Evolutionary conservation across 164 flowering plant species (phyloP).

Genomic region (Cinnamomum micranthum): DNA sequence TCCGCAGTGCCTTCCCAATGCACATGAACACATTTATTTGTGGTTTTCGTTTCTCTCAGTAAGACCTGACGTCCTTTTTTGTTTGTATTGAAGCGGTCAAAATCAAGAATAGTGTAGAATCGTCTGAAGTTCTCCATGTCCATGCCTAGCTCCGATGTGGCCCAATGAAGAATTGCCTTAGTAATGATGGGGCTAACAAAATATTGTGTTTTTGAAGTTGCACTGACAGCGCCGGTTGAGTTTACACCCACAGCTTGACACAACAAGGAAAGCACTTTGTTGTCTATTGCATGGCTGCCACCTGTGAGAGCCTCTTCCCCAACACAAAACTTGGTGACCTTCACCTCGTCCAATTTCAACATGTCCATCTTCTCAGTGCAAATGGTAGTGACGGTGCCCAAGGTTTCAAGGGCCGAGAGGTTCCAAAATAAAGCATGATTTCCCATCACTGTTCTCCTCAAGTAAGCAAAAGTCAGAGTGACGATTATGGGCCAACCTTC

Average conservation of each 20-base stretch:
- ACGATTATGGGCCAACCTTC: conserved; percentile 37
- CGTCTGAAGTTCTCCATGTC: conserved; percentile 18
- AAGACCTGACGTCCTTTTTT: conserved; percentile 38
- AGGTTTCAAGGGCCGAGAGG: conserved; percentile 32
- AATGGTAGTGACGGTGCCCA: conserved; percentile 35
- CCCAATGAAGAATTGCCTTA: conserved; percentile 50
- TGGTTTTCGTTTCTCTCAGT: too few species aligned
- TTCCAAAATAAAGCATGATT: conserved; percentile 33
- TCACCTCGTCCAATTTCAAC: conserved; percentile 49
- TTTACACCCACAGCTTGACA: conserved; percentile 46
- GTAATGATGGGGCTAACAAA: too few species aligned
- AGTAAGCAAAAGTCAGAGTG: conserved; percentile 38
- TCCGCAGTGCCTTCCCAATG: conserved; percentile 91
- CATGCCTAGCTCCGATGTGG: conserved; percentile 29
- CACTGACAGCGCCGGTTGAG: conserved; percentile 11
- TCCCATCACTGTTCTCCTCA: conserved; percentile 41
- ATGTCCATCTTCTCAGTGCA: conserved; percentile 48
- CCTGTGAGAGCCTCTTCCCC: conserved; percentile 26
- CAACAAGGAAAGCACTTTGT: conserved; percentile 27
- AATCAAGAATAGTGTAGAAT: conserved; percentile 20
- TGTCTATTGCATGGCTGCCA: conserved; percentile 12
- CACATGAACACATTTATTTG: conserved; percentile 30
- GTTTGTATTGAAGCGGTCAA: conserved; percentile 35
- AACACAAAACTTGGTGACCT: conserved; percentile 48
- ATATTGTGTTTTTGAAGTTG: too few species aligned